Evolutionary conservation across 2,329 filamentous ascomycete species (phyloP), one percentile per base, ranked within the genome.

Genomic region (Sclerotinia minor): DNA sequence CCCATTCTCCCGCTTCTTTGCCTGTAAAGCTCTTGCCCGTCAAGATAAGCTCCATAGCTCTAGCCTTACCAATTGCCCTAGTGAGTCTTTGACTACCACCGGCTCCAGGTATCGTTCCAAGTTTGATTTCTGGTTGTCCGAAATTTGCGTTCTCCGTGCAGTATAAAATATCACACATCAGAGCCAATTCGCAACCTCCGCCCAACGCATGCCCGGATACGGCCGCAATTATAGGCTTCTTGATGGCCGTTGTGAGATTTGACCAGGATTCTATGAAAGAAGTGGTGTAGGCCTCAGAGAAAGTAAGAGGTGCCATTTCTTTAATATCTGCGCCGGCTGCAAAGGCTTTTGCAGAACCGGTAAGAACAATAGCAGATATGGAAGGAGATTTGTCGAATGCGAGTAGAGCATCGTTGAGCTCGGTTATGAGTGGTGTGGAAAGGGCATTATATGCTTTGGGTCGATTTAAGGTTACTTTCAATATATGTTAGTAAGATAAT

Each of bases 231-330:
- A 98, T 88, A 65, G 95, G 95, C 79, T 96, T 98, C 82, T 96
- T 96, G 78, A 98, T 84, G 70, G 87, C 84, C 26, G 89, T 92
- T 35, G 92, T 91, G 58, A 97, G 86, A 71, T 90, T 85, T 7
- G 93, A 97, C 95, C 95, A 99, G 13, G 88, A 88, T 78, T 97
- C 93, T 79, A 99, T 98, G 80, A 99, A 99, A 77, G 96, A 92
- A 73, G 83, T 87, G 59, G 87, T 91, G 82, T 97, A 98, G 50
- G 95, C 94, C 72, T 89, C 83, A 71, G 91, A 87, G 81, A 99
- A 99, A 67, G 89, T 94, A 50, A 97, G 87, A 69, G 92, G 89
- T 41, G 92, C 91, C 95, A 99, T 99, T 81, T 99, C 95, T 81
- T 98, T 98, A 83, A 99, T 99, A 80, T 99, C 95, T 70, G 95